These are phyloP conservation scores for Durusdinium trenchii DNA, from an alignment of 73 alveolate genomes.

Conservation along the genomic window DNA sequence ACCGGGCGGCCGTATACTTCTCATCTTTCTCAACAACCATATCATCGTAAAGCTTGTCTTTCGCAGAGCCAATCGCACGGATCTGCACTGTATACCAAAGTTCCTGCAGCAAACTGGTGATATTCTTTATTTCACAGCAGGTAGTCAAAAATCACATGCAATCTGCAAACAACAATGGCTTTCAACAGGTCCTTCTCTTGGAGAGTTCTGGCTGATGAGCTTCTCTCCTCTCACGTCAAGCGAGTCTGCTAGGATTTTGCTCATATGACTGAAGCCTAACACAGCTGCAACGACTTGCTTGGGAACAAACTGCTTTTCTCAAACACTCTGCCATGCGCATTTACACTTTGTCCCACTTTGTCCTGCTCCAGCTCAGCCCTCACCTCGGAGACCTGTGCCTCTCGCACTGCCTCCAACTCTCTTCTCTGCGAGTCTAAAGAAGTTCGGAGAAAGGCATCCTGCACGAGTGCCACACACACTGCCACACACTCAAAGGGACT, in stretches of 20 bases:
- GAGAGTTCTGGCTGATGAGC: conserved; percentile 4
- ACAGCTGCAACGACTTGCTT: too few relatives aligned
- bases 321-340: too few relatives aligned
- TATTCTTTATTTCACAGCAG: background rate
- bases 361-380: conserved; percentile 14
- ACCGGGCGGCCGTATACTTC: background rate
- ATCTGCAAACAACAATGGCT: background rate
- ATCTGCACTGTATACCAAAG: background rate
- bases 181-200: conserved; percentile 6
- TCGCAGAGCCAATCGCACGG: conserved; percentile 17
- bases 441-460: background rate
- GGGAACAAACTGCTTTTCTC: too few relatives aligned
- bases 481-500: background rate
- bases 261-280: too few relatives aligned
- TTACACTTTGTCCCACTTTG: too few relatives aligned
- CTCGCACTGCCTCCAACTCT: conserved; percentile 36
- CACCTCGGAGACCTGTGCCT: background rate
- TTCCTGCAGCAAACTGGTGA: background rate
- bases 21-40: conserved; percentile 29
- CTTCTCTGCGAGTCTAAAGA: conserved; percentile 5
- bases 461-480: background rate
- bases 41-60: conserved; percentile 22
- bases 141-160: background rate
- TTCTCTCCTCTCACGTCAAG: conserved; percentile 28
- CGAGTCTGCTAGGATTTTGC: too few relatives aligned